Conservation (phyloP, 2,329 filamentous ascomycete genomes). For the Emergomyces pasteurianus region DNA sequence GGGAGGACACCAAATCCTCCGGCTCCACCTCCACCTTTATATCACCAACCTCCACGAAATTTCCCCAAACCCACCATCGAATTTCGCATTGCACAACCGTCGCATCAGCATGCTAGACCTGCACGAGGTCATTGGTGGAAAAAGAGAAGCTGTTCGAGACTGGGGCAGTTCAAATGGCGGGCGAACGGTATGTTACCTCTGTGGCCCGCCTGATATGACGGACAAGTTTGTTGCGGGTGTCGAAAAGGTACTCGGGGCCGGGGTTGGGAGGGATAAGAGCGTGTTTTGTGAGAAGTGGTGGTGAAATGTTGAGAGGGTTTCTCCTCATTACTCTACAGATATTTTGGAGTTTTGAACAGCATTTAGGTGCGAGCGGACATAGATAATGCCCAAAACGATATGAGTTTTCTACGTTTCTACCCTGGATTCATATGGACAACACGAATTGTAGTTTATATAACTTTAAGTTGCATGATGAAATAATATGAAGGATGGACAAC, state of each 20-base stretch:
- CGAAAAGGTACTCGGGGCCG: conserved; percentile 24
- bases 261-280: conserved; percentile 29
- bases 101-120: conserved; percentile 30
- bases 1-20: conserved; percentile 14
- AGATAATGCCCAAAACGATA: not conserved
- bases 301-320: conserved; percentile 2
- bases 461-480: not conserved
- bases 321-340: not conserved
- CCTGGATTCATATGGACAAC: not conserved
- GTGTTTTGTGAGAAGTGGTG: conserved; percentile 31
- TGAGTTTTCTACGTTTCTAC: too few relatives aligned
- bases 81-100: conserved; percentile 18
- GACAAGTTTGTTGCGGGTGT: conserved; percentile 47
- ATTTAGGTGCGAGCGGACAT: not conserved
- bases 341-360: not conserved
- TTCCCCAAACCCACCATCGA: conserved; percentile 6
- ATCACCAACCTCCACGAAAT: conserved; percentile 17
- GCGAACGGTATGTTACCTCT: conserved; percentile 50
- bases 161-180: conserved; percentile 12
- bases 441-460: not conserved
- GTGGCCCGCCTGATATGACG: conserved; percentile 57
- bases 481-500: not conserved
- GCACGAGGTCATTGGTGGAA: conserved; percentile 18
- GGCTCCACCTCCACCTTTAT: conserved; percentile 25
- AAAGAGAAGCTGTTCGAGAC: conserved; percentile 22